Evolutionary conservation across 768 basidiomycete species (phyloP).

Genomic region (Clitopilus passeckerianus): DNA sequence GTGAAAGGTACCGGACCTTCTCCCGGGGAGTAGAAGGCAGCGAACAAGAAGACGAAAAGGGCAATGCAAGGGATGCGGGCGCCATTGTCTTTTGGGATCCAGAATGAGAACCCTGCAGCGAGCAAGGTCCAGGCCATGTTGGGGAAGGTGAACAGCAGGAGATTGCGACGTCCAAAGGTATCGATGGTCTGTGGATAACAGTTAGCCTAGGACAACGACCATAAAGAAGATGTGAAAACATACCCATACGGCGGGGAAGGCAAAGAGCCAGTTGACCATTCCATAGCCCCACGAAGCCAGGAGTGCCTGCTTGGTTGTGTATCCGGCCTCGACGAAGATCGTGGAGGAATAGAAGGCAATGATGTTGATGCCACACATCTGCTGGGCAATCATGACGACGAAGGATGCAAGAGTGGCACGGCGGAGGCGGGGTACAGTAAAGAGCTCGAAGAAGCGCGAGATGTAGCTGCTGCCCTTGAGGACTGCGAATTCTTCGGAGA

Average conservation of each 20-base stretch:
- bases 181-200: conserved; percentile 54
- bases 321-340: conserved; percentile 63
- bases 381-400: conserved; percentile 67
- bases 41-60: conserved; percentile 38
- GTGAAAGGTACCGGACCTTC: conserved; percentile 91
- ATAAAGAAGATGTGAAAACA: conserved; percentile 13
- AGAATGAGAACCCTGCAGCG: conserved; percentile 72
- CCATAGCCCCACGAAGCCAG: conserved; percentile 67
- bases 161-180: conserved; percentile 73
- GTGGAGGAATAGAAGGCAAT: conserved; percentile 77
- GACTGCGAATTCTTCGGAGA: conserved; percentile 62
- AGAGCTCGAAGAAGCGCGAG: conserved; percentile 57
- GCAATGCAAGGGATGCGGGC: conserved; percentile 41
- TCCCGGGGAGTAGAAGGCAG: conserved; percentile 72
- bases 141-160: conserved; percentile 76
- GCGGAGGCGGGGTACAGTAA: conserved; percentile 63
- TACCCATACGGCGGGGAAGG: conserved; percentile 61
- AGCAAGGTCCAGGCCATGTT: conserved; percentile 75
- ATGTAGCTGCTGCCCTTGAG: conserved; percentile 43
- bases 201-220: too few species aligned
- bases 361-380: conserved; percentile 82
- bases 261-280: conserved; percentile 59
- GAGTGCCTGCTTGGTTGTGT: conserved; percentile 49
- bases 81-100: conserved; percentile 27
- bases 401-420: conserved; percentile 47